Evolutionary conservation across 805 yeast species (phyloP).

Genomic region (Saccharomyces jurei): DNA sequence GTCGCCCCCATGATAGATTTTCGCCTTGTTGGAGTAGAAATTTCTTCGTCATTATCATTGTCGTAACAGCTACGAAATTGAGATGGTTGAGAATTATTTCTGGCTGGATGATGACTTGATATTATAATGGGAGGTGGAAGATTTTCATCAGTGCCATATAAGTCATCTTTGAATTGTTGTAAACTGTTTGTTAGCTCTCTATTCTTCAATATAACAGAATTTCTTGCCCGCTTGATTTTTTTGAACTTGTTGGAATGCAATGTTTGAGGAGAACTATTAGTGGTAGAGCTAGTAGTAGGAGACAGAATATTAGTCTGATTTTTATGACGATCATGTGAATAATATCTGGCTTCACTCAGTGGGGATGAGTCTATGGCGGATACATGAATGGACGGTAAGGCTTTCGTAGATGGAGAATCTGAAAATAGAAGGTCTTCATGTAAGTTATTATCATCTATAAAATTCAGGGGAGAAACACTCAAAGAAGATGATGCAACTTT

Average conservation of each 20-base stretch:
- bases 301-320: background rate
- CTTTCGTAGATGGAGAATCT: background rate
- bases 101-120: background rate
- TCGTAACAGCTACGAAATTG: background rate
- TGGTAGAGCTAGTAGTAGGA: background rate
- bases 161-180: slow-evolving; percentile 31
- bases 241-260: slow-evolving; percentile 13
- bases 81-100: background rate
- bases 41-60: slow-evolving; percentile 3
- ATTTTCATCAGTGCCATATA: slow-evolving; percentile 22
- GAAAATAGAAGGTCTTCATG: background rate
- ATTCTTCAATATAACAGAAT: slow-evolving; percentile 23
- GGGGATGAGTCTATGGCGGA: slow-evolving; percentile 13
- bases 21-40: slow-evolving; percentile 20
- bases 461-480: background rate
- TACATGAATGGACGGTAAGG: background rate
- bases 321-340: background rate
- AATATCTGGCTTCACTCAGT: slow-evolving; percentile 2
- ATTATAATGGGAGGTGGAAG: slow-evolving; percentile 2
- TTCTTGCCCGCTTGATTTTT: slow-evolving; percentile 24
- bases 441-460: background rate
- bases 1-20: slow-evolving; percentile 14
- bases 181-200: slow-evolving; percentile 26
- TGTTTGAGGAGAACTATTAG: background rate
- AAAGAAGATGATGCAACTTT: background rate